These are phyloP conservation scores for Cyclocybe cylindracea DNA, from an alignment of 768 basidiomycete species.

Conservation along the genomic window DNA sequence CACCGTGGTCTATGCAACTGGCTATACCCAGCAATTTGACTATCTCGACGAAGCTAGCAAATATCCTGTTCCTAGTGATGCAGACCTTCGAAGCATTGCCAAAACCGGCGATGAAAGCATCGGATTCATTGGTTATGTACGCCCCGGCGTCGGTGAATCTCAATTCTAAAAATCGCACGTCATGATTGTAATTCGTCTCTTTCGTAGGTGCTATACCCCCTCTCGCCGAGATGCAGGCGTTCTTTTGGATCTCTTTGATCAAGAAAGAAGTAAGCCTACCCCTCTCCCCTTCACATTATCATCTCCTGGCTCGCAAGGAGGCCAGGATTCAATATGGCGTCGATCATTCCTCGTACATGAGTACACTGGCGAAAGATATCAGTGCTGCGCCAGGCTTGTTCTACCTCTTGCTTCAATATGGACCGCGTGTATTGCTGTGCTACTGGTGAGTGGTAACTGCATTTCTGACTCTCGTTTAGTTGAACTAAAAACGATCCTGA, in stretches of 20 bases:
- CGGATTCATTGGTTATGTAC: slow-evolving; percentile 57
- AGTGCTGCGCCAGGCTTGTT: slow-evolving; percentile 51
- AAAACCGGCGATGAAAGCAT: slow-evolving; percentile 44
- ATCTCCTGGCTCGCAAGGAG: slow-evolving; percentile 49
- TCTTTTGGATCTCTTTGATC: slow-evolving; percentile 57
- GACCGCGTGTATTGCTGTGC: slow-evolving; percentile 48
- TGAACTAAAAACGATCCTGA: background rate
- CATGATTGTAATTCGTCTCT: slow-evolving; percentile 7
- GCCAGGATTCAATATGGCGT: slow-evolving; percentile 62
- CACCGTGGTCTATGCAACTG: slow-evolving; percentile 49
- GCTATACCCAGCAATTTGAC: slow-evolving; percentile 46
- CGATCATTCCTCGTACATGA: slow-evolving; percentile 57
- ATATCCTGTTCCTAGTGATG: slow-evolving; percentile 42
- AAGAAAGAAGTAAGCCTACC: slow-evolving; percentile 43
- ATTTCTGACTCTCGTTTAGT: background rate
- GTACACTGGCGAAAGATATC: slow-evolving; percentile 57
- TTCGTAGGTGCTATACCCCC: slow-evolving; percentile 53
- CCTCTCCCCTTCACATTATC: slow-evolving; percentile 48
- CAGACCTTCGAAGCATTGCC: slow-evolving; percentile 44
- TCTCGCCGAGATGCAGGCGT: slow-evolving; percentile 60
- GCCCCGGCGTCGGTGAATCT: slow-evolving; percentile 55
- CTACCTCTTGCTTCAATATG: slow-evolving; percentile 49
- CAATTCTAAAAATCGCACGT: background rate
- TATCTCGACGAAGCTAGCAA: slow-evolving; percentile 37
- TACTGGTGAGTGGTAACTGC: slow-evolving; percentile 45